Conservation (phyloP, 2,329 filamentous ascomycete genomes). For the Chaetothyriales sp. region DNA sequence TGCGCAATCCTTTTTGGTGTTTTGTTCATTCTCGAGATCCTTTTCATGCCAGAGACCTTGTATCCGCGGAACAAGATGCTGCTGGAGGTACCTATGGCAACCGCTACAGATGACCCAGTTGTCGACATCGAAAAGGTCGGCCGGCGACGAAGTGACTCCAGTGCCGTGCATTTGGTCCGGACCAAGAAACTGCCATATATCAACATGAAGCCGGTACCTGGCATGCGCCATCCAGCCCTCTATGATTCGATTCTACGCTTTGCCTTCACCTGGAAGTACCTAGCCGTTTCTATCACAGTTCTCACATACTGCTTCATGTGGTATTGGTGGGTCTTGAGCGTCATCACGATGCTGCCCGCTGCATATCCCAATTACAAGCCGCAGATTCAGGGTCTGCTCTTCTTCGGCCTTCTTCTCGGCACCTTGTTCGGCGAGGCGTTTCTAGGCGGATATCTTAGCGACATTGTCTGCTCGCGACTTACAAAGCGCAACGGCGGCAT, state of each 20-base stretch:
- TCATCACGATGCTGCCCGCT: constrained; percentile 40
- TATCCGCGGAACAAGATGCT: constrained; percentile 42
- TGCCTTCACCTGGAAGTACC: constrained; percentile 34
- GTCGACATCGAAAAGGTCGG: constrained; percentile 21
- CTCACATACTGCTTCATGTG: constrained; percentile 39
- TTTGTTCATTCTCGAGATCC: constrained; percentile 35
- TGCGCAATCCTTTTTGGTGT: constrained; percentile 40
- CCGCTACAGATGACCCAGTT: constrained; percentile 1
- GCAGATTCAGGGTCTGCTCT: constrained; percentile 40
- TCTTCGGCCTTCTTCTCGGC: constrained; percentile 41
- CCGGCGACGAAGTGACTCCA: constrained; percentile 8
- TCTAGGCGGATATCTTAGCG: constrained; percentile 41
- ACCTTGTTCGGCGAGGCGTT: constrained; percentile 39
- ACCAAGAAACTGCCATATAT: constrained; percentile 34
- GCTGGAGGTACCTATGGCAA: constrained; percentile 20
- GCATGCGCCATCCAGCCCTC: constrained; percentile 37
- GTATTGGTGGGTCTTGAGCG: constrained; percentile 45
- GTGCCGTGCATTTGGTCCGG: constrained; percentile 19
- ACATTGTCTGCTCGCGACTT: constrained; percentile 36
- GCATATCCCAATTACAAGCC: constrained; percentile 38
- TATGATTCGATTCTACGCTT: constrained; percentile 37
- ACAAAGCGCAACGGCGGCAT: constrained; percentile 31
- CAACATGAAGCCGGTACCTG: constrained; percentile 35
- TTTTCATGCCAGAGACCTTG: constrained; percentile 43
- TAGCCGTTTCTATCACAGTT: constrained; percentile 34